phyloP scores from a whole-genome alignment of 768 basidiomycete genomes.

The Kondoa subrosea region DNA sequence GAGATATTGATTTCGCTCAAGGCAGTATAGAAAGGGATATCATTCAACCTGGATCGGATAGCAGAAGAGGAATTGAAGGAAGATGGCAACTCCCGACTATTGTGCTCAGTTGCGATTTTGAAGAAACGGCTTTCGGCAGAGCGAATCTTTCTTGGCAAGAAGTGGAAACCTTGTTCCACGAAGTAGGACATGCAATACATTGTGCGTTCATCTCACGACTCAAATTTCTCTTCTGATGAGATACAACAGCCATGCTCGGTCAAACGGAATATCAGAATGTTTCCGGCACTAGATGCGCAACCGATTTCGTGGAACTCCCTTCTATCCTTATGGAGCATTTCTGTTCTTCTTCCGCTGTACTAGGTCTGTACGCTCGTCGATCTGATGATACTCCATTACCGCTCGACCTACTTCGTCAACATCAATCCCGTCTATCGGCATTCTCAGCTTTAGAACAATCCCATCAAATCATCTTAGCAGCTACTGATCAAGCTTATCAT shows the following conservation, averaged over 20 bases:
- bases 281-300: slow-evolving; percentile 89
- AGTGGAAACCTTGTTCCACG: slow-evolving; percentile 85
- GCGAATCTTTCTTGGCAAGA: slow-evolving; percentile 78
- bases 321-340: slow-evolving; percentile 99
- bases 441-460: slow-evolving; percentile 61
- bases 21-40: slow-evolving; percentile 21
- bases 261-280: slow-evolving; percentile 95
- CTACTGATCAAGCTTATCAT: slow-evolving; percentile 79
- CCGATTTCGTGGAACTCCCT: slow-evolving; percentile 93
- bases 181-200: slow-evolving; percentile 99
- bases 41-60: slow-evolving; percentile 20
- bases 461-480: slow-evolving; percentile 72
- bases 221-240: slow-evolving; percentile 4
- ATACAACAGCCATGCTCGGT: slow-evolving; percentile 82
- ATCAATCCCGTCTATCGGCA: slow-evolving; percentile 27
- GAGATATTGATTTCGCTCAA: slow-evolving; percentile 39
- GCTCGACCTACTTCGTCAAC: slow-evolving; percentile 28
- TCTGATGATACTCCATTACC: slow-evolving; percentile 32
- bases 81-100: slow-evolving; percentile 77
- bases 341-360: slow-evolving; percentile 62
- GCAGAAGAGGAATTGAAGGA: slow-evolving; percentile 44
- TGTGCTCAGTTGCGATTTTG: slow-evolving; percentile 77
- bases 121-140: slow-evolving; percentile 44
- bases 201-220: slow-evolving; percentile 45
- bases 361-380: slow-evolving; percentile 46